phyloP scores from a whole-genome alignment of 305 asterid genomes.

The Fraxinus angustifolia region DNA sequence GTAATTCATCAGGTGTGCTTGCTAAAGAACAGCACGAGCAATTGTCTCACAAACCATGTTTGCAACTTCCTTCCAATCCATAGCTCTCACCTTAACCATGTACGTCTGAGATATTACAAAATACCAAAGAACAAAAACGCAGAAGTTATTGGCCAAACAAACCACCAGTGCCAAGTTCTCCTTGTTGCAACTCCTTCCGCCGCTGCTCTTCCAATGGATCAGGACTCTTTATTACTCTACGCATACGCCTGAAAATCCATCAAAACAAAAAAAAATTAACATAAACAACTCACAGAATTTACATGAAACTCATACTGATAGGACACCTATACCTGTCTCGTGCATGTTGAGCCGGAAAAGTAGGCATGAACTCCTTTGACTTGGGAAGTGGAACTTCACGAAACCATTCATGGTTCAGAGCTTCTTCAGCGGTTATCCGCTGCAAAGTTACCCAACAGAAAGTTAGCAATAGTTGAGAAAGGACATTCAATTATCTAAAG shows the following conservation, averaged over 20 bases:
- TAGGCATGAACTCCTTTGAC: constrained; percentile 87
- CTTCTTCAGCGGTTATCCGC: constrained; percentile 76
- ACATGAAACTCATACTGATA: not conserved
- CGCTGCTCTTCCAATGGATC: constrained; percentile 86
- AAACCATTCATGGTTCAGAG: constrained; percentile 84
- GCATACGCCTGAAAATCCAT: constrained; percentile 45
- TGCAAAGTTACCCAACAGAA: constrained; percentile 25
- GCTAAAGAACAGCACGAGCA: constrained; percentile 51
- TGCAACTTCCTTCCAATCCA: constrained; percentile 46
- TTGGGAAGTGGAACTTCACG: constrained; percentile 83
- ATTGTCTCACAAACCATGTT: constrained; percentile 40
- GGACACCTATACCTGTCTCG: constrained; percentile 61
- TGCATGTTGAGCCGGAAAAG: constrained; percentile 82
- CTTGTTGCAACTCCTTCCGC: constrained; percentile 72
- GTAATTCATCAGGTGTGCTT: constrained; percentile 45
- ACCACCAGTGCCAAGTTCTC: constrained; percentile 74
- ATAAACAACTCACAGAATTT: not conserved
- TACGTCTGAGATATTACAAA: constrained; percentile 24
- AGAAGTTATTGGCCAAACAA: constrained; percentile 60
- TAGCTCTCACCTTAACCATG: constrained; percentile 54
- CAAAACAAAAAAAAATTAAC: not conserved
- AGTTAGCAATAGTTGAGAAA: constrained; percentile 11
- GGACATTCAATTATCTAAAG: not conserved
- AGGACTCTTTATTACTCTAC: constrained; percentile 74
- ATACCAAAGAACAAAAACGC: constrained; percentile 21